phyloP scores from a whole-genome alignment of 1,284 basidiomycete genomes.

The Ganoderma lucidum region DNA sequence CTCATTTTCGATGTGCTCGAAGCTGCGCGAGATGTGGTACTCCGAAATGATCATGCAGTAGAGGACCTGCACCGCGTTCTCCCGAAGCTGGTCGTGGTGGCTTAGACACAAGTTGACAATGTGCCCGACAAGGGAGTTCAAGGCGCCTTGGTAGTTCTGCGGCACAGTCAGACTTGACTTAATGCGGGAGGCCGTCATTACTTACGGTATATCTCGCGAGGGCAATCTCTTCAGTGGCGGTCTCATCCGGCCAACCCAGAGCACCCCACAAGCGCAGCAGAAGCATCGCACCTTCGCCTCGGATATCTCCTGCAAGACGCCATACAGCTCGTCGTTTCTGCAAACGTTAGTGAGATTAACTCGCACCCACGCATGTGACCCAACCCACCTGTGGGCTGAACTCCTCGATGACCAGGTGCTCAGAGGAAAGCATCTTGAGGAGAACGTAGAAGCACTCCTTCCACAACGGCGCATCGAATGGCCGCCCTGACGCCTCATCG shows the following conservation, averaged over 20 bases:
- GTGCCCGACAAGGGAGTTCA: conserved; percentile 89
- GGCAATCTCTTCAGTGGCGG: conserved; percentile 48
- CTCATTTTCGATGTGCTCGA: conserved; percentile 91
- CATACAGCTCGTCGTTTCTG: conserved; percentile 95
- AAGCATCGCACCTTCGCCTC: conserved; percentile 91
- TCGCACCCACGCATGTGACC: conserved; percentile 3
- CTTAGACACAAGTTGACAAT: conserved; percentile 94
- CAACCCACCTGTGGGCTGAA: conserved; percentile 84
- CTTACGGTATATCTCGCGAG: conserved; percentile 70
- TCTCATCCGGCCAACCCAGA: conserved; percentile 78
- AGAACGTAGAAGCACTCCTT: conserved; percentile 83
- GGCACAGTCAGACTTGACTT: neutral
- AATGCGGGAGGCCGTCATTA: conserved; percentile 16
- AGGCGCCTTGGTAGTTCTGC: conserved; percentile 84
- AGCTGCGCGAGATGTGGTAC: conserved; percentile 82
- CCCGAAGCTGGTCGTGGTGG: conserved; percentile 92
- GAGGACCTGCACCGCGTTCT: conserved; percentile 90
- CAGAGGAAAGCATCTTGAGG: conserved; percentile 86
- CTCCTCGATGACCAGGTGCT: conserved; percentile 93
- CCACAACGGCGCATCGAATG: conserved; percentile 88
- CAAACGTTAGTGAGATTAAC: neutral
- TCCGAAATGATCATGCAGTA: conserved; percentile 98
- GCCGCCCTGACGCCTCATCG: conserved; percentile 61
- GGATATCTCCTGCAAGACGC: conserved; percentile 94
- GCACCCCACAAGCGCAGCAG: conserved; percentile 89